These are phyloP conservation scores for Glomus cerebriforme DNA, from an alignment of 192 early-diverging fungal species.

Conservation along the genomic window DNA sequence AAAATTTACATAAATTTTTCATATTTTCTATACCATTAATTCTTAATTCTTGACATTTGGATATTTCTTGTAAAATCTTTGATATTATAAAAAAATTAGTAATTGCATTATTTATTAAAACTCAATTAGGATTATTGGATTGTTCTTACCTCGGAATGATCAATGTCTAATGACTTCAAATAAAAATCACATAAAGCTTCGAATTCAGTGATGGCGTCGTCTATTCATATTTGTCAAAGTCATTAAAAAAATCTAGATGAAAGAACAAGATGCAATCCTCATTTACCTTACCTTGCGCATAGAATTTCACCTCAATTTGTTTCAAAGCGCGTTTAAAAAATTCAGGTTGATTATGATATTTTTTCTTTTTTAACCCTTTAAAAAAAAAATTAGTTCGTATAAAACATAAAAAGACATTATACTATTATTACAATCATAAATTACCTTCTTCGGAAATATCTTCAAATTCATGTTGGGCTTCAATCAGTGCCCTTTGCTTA, in stretches of 20 bases:
- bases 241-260: background rate
- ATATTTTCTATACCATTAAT: background rate
- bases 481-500: background rate
- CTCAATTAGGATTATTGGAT: background rate
- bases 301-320: background rate
- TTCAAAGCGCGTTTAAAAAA: background rate
- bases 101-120: too few species aligned
- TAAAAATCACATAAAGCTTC: slow-evolving; percentile 10
- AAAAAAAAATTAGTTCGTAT: background rate
- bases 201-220: background rate
- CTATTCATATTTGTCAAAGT: background rate
- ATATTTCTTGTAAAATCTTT: background rate
- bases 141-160: background rate
- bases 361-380: background rate
- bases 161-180: background rate
- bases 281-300: slow-evolving; percentile 7
- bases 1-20: slow-evolving; percentile 15
- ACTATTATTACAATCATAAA: background rate
- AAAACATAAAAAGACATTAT: background rate
- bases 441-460: background rate
- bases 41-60: too few species aligned
- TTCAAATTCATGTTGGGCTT: background rate
- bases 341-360: background rate
- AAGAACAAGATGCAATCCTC: background rate
- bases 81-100: too few species aligned